Evolutionary conservation across 2,329 filamentous ascomycete genomes (phyloP).

Genomic region (Pseudofabraea citricarpa): DNA sequence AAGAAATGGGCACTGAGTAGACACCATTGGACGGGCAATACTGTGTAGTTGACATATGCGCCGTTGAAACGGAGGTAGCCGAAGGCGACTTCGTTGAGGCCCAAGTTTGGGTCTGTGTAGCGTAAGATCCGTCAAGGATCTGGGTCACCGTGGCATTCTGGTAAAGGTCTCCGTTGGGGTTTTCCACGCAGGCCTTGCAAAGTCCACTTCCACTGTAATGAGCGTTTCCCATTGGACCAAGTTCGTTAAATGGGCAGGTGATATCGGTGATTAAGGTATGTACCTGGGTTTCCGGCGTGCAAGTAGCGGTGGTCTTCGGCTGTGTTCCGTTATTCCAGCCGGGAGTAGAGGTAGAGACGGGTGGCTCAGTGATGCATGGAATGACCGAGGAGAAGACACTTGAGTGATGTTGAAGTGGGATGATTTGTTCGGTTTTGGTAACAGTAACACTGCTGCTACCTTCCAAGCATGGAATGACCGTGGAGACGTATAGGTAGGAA

Average conservation of each 20-base stretch:
- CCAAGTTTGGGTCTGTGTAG: conserved; percentile 8
- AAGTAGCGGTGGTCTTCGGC: neutral
- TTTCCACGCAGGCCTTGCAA: conserved; percentile 5
- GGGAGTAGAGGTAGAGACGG: conserved; percentile 1
- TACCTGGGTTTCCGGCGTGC: neutral
- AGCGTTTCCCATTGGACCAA: conserved; percentile 1
- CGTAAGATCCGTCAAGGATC: conserved; percentile 6
- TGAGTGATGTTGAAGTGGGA: conserved; percentile 2
- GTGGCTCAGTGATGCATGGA: conserved; percentile 3
- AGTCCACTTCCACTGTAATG: conserved; percentile 8
- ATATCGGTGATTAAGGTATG: conserved; percentile 4
- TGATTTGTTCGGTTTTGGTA: conserved; percentile 8
- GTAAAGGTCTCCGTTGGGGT: neutral
- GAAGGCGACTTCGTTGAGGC: conserved; percentile 2
- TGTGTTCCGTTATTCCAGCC: too few species aligned
- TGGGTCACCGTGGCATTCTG: conserved; percentile 6
- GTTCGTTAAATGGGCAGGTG: neutral
- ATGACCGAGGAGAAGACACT: conserved; percentile 3
- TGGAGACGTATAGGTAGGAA: conserved; percentile 9
- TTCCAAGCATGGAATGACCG: conserved; percentile 6
- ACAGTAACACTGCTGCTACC: conserved; percentile 3
- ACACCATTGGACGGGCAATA: neutral
- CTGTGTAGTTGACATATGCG: neutral
- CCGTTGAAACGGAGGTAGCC: conserved; percentile 1
- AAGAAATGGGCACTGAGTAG: conserved; percentile 7